Percentiles rank a stretch among this genome's conserved stretches.
Evolutionary conservation across 2,329 filamentous ascomycete species (phyloP).

Genomic region (Madurella fahalii): DNA sequence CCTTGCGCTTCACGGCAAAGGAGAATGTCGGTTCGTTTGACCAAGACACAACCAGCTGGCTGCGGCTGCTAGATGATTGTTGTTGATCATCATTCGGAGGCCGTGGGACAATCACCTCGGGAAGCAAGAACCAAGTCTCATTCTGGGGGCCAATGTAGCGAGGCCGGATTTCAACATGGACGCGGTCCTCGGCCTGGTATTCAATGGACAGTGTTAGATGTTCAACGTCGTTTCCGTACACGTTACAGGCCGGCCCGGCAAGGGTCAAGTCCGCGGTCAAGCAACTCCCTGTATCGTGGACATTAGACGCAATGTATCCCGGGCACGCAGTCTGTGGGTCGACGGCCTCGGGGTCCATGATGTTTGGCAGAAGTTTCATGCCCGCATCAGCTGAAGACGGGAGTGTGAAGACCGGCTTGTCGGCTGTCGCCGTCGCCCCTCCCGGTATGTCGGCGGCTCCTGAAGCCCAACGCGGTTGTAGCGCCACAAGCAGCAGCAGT

Average conservation of each 20-base stretch:
- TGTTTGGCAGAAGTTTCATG: conserved; percentile 54
- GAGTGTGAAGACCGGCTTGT: conserved; percentile 39
- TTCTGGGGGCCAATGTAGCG: conserved; percentile 59
- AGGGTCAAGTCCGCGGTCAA: conserved; percentile 67
- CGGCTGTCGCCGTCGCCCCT: not conserved
- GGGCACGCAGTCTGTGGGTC: conserved; percentile 63
- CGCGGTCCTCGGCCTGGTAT: conserved; percentile 59
- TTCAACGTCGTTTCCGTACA: conserved; percentile 72
- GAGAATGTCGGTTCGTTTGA: conserved; percentile 58
- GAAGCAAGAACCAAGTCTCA: conserved; percentile 62
- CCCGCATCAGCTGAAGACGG: conserved; percentile 44
- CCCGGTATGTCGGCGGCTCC: not conserved
- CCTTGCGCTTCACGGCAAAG: conserved; percentile 59
- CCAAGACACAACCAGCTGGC: conserved; percentile 53
- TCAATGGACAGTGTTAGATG: conserved; percentile 63
- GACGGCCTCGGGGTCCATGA: conserved; percentile 59
- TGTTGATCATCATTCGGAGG: conserved; percentile 43
- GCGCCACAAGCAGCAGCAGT: conserved; percentile 6
- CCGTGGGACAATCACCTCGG: conserved; percentile 58
- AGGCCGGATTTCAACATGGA: conserved; percentile 68
- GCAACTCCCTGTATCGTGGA: conserved; percentile 48
- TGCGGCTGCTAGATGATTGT: conserved; percentile 37
- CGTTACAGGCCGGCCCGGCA: conserved; percentile 67
- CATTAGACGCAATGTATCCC: conserved; percentile 63
- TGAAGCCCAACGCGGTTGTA: not conserved